Evolutionary conservation across 2,329 filamentous ascomycete species (phyloP), one percentile per base, ranked within the genome.

Genomic region (Trichoderma aggressivum): DNA sequence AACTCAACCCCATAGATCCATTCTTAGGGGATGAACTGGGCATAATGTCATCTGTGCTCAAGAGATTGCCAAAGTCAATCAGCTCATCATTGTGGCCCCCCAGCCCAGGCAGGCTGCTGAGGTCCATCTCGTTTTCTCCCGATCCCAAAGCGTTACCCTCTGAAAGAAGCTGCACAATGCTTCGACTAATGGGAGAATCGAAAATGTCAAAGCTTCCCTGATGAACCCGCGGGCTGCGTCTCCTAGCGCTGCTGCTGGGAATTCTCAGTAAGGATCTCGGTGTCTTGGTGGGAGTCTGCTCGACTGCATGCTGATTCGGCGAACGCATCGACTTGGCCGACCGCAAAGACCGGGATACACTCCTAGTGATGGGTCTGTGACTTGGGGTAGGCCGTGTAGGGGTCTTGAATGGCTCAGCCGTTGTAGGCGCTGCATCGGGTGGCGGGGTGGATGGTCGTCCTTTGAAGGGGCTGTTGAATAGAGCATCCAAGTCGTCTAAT

Each of bases 131-230:
- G 30, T 82, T 71, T 78, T 82, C 43, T 77, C 82, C 73, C 75
- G 81, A 11, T 79, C 81, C 75, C 75, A 87, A 85, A 56, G 83
- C 78, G 69, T 85, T 83, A 11, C 82, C 83, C 72, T 90, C 87
- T 8, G 86, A 89, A 24, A 92, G 83, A 72, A 93, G 83, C 75
- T 91, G 86, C 74, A 87, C 88, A 43, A 93, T 84, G 26, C 89
- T 88, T 47, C 87, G 84, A 2, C 88, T 89, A 76, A 91, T 87
- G 0, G 90, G 89, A 7, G 89, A 89, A 69, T 85, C 84, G 60
- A 83, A 81, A 3, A 81, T 73, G 61, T 81, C 80, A 59, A 85
- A 81, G 50, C 80, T 78, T 7, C 78, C 77, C 36, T 82, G 79
- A 24, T 79, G 77, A 70, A 80, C 77, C 36, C 83, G 81, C 28